Evolutionary conservation across 345 rosid species (phyloP).

Genomic region (Corymbia maculata): DNA sequence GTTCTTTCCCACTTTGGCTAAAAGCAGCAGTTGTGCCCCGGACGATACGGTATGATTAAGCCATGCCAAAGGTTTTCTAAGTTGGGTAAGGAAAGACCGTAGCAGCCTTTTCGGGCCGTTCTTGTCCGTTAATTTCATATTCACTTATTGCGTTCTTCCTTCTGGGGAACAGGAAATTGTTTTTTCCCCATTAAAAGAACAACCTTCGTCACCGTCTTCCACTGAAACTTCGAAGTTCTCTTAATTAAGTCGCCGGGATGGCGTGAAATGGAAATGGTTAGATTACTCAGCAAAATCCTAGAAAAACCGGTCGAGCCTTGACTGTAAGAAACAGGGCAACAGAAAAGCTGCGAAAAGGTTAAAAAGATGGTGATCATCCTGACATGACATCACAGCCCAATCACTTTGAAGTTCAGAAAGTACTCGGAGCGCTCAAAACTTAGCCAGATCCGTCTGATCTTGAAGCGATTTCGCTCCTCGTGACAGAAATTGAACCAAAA

Average conservation of each 20-base stretch:
- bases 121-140: neutral
- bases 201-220: neutral
- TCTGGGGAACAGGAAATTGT: neutral
- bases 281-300: neutral
- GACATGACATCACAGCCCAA: neutral
- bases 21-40: neutral
- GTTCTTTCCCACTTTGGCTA: neutral
- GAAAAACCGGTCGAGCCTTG: neutral
- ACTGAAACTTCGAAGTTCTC: neutral
- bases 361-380: neutral
- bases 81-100: neutral
- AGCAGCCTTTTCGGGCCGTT: neutral
- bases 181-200: neutral
- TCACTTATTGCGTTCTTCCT: neutral
- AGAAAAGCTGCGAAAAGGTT: neutral
- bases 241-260: neutral
- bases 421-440: neutral
- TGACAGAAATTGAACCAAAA: neutral
- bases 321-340: neutral
- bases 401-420: neutral
- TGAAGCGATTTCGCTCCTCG: neutral
- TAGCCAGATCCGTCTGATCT: neutral
- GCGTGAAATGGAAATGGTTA: neutral
- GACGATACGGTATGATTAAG: neutral
- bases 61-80: neutral